Conservation (phyloP, 225 moss, liverwort and hornwort genomes). For the Polytrichum formosum region DNA sequence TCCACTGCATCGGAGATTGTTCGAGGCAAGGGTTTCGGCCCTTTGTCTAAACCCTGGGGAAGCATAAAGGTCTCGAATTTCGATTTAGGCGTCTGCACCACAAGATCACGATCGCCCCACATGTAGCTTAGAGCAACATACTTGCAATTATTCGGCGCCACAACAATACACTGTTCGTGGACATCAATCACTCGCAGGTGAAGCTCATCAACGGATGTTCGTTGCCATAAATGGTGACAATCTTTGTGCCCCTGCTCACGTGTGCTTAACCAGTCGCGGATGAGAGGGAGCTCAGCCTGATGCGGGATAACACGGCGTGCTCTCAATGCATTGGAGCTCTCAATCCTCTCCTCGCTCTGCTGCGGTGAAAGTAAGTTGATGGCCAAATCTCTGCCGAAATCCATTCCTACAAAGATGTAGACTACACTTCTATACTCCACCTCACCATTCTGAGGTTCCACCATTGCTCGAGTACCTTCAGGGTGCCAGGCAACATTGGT, state of each 20-base stretch:
- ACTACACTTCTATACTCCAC: slow-evolving; percentile 12
- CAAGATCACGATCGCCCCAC: neutral
- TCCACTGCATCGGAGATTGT: slow-evolving; percentile 1
- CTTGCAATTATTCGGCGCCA: neutral
- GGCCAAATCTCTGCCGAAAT: neutral
- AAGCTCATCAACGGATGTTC: slow-evolving; percentile 10
- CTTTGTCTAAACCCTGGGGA: no score
- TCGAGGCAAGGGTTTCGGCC: neutral
- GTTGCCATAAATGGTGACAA: slow-evolving; percentile 8
- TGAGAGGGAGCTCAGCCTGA: slow-evolving; percentile 7
- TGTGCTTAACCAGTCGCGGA: slow-evolving; percentile 2
- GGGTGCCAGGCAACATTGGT: neutral
- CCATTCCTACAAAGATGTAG: neutral
- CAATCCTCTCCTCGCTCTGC: neutral
- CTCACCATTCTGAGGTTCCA: slow-evolving; percentile 9
- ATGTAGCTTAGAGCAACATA: slow-evolving; percentile 2
- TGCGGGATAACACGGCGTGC: slow-evolving; percentile 4
- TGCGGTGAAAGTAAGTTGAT: slow-evolving; percentile 9
- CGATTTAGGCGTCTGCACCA: neutral
- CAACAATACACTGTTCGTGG: slow-evolving; percentile 4
- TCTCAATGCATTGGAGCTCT: slow-evolving; percentile 5
- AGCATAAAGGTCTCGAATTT: neutral
- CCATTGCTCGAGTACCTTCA: neutral
- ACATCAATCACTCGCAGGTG: slow-evolving; percentile 12
- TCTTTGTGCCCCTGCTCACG: slow-evolving; percentile 10